A percentile compares a stretch with the other conserved stretches of the same genome.
Conservation (phyloP, 805 yeast genomes). For the Nakazawaea laoshanensis region DNA sequence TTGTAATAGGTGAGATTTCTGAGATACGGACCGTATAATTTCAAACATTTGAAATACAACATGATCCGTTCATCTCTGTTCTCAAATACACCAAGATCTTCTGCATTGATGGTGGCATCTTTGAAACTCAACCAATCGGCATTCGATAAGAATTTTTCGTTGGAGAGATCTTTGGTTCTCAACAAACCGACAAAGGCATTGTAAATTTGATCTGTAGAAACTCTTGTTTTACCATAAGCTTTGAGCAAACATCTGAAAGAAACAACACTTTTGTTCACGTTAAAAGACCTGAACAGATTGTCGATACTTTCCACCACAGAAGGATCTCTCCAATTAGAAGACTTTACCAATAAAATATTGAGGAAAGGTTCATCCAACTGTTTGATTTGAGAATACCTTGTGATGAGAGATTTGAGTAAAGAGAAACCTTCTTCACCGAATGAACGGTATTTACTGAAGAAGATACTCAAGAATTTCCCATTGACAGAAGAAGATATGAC, state of each 20-base stretch:
- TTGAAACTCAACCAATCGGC: constrained; percentile 83
- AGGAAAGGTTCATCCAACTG: constrained; percentile 74
- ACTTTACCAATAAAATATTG: constrained; percentile 63
- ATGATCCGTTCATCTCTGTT: constrained; percentile 34
- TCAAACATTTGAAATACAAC: constrained; percentile 47
- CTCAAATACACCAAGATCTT: constrained; percentile 19
- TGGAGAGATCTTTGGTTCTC: constrained; percentile 38
- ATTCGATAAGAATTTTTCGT: constrained; percentile 59
- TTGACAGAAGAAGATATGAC: constrained; percentile 68
- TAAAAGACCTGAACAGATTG: constrained; percentile 47
- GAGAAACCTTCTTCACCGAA: constrained; percentile 44
- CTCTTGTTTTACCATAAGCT: constrained; percentile 58
- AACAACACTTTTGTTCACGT: constrained; percentile 55
- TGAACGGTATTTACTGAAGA: constrained; percentile 50
- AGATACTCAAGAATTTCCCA: constrained; percentile 58
- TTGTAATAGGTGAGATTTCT: constrained; percentile 39
- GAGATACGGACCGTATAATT: constrained; percentile 38
- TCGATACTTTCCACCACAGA: constrained; percentile 57
- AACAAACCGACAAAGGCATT: constrained; percentile 21
- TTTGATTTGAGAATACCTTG: constrained; percentile 45
- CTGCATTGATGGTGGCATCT: constrained; percentile 59
- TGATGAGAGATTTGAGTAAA: constrained; percentile 44
- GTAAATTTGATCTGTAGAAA: constrained; percentile 45
- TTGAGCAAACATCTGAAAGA: constrained; percentile 67
- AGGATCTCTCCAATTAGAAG: constrained; percentile 59